Evolutionary conservation across 257 asterid genomes (phyloP), one percentile per base, ranked within the genome.

Genomic region (Pogostemon cablin): DNA sequence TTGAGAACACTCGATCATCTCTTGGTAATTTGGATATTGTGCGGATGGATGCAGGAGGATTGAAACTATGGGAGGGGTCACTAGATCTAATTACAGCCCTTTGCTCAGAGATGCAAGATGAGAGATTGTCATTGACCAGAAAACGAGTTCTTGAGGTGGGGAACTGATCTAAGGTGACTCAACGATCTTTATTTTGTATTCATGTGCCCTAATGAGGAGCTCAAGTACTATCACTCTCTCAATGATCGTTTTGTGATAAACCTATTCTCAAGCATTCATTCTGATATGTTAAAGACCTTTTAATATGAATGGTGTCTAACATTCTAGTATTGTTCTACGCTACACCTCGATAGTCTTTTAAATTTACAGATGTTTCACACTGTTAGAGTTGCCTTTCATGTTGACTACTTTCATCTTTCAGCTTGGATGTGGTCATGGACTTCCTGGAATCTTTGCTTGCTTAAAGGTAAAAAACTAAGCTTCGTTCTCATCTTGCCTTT

Each of bases 351-450:
- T 46, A 2, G n/a, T 46, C 32, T 4, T n/a, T 7, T 50, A n/a
- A 50, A 4, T 52, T 52, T 52, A 7, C 34, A 55, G 12, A 58
- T 61, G 46, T 43, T 70, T 52, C 56, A 11, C 35, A 52, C 11
- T 54, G 62, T 44, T 56, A n/a, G 46, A 67, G 35, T 43, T 63
- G 43, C 65, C 2, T 56, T 57, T 68, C 34, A 9, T 55, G 55
- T 73, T 77, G 40, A 42, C 65, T 63, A 50, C 56, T 71, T 67
- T 60, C 68, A 61, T 48, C 60, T 82, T 77, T 77, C 90, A 93
- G 99, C 96, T 95, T 53, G 99, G 99, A 74, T 95, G 99, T 77
- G 99, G 99, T 69, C 99, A 95, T 80, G 99, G 99, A 70, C 98
- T 95, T 75, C 99, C 99, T 58, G 98, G 99, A 55, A 86, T 91